Evolutionary conservation across 768 basidiomycete genomes (phyloP), one percentile per base, ranked within the genome.

Genomic region (Trametopsis cervina): DNA sequence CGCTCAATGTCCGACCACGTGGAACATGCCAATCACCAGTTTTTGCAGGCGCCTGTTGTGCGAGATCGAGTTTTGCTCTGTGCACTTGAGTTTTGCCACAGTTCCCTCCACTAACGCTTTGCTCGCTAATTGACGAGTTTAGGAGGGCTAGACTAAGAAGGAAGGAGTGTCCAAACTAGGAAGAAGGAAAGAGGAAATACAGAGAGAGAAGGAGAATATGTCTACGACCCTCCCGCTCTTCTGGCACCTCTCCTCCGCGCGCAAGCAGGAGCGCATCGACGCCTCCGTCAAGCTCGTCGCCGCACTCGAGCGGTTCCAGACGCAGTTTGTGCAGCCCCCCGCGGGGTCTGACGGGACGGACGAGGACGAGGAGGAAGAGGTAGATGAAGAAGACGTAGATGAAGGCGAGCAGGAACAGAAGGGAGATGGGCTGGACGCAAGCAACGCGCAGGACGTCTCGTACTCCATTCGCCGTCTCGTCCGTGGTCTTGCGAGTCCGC

Each of bases 221-320:
- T 79, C 86, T 29, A 92, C 91, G 42, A 94, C 91, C 26, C 79
- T 97, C 47, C 87, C 90, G 12, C 76, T 96, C 26, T 97, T 93
- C 75, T 96, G 93, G 93, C 74, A 92, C 64, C 73, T 97, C 45
- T 94, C 93, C 13, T 89, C 88, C 2, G 70, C 79, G 1, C 79
- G 78, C 17, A 89, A 82, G 68, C 81, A 83, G 47, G 83, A 89
- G 51, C 83, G 93, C 7, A 60, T 95, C 27, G 81, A 85, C 56
- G 86, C 93, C 12, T 93, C 93, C 2, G 83, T 87, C 23, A 87
- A 91, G 62, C 82, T 97, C 43, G 65, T 95, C 49, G 69, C 71
- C 15, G 73, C 89, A 17, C 77, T 97, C 56, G 85, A 94, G 67
- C 81, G 84, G 53, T 94, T 96, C 60, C 93, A 97, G 67, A 63